Base-by-base conservation (phyloP, 2,329 filamentous ascomycete species). In the Cercospora sp. region DNA sequence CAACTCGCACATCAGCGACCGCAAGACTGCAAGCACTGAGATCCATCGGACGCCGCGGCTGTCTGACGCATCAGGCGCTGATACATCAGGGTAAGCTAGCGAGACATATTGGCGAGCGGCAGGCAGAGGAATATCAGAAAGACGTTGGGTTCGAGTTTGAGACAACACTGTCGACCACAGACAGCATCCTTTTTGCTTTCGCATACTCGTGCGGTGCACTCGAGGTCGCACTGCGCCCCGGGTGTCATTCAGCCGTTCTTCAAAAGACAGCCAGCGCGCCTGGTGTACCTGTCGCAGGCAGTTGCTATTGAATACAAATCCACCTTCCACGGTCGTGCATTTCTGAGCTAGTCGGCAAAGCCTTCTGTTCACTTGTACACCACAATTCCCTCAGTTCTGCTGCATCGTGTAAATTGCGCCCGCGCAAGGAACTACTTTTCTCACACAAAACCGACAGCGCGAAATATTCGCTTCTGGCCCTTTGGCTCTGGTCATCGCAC, bases 241-340 rank as follows among this genome's bases (percentile, higher is more conserved):
- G 67, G 62, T 58, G 59, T 61, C 20, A 51, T 59, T 61, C 58
- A 48, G 63, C 59, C 64, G 36, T 70, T 63, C 39, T 71, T 65
- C 51, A 62, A 68, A 62, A 69, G 48, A 70, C 58, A 64, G 57
- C 39, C 67, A 66, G 63, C 42, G 60, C 65, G n/a, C 39, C 51
- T 63, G 62, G 64, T 51, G 63, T 67, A 61, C 66, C 73, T 74
- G 73, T 75, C 69, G 60, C 73, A 75, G 71, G 72, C 72, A 75
- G 72, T 72, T 72, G 69, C 70, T 73, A 72, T 75, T 74, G 63
- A 76, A 76, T 74, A 73, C 69, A 74, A 75, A 71, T 67, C 65
- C 67, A 66, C 71, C 71, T 71, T 69, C 62, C 59, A 69, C 66
- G 72, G 72, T 75, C 67, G 73, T 74, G 73, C 69, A 71, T 67